A percentile compares a stretch with the other conserved stretches of the same genome.
phyloP scores from a whole-genome alignment of 768 basidiomycete genomes.

The Postia placenta region DNA sequence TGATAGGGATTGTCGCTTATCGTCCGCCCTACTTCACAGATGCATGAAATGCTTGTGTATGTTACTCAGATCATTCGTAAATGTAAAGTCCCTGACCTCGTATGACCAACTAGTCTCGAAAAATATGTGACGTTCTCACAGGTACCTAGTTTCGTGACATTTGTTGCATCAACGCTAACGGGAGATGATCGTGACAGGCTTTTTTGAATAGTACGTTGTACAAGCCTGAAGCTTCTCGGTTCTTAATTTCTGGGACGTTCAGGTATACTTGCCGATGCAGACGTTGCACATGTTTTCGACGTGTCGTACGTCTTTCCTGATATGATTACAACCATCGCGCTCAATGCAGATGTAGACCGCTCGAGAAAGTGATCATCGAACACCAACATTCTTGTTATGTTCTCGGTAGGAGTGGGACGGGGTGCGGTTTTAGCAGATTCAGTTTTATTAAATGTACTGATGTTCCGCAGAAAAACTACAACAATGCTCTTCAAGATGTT shows the following conservation, averaged over 20 bases:
- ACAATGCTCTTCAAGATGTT: constrained; percentile 77
- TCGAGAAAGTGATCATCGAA: constrained; percentile 55
- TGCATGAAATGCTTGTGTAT: constrained; percentile 57
- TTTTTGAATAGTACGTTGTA: constrained; percentile 31
- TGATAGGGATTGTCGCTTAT: not conserved
- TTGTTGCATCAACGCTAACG: not conserved
- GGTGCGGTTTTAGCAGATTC: constrained; percentile 22
- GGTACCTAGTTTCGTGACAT: constrained; percentile 7
- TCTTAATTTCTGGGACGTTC: not conserved
- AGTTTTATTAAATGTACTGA: not conserved
- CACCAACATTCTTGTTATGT: constrained; percentile 58
- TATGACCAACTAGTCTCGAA: constrained; percentile 18
- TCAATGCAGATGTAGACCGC: constrained; percentile 21
- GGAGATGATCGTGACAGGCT: constrained; percentile 11
- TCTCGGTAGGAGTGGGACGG: constrained; percentile 54
- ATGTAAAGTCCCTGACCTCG: too few species aligned
- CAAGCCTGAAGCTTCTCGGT: not conserved
- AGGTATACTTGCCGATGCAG: constrained; percentile 47
- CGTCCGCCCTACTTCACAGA: constrained; percentile 23
- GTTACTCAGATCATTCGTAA: too few species aligned
- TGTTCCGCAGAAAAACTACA: constrained; percentile 54
- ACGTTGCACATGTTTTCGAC: constrained; percentile 26
- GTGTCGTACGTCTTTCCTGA: constrained; percentile 18
- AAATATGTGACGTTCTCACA: constrained; percentile 24
- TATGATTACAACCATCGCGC: not conserved